phyloP scores from a whole-genome alignment of 192 early-diverging fungal genomes.

The Pilaira anomala region DNA sequence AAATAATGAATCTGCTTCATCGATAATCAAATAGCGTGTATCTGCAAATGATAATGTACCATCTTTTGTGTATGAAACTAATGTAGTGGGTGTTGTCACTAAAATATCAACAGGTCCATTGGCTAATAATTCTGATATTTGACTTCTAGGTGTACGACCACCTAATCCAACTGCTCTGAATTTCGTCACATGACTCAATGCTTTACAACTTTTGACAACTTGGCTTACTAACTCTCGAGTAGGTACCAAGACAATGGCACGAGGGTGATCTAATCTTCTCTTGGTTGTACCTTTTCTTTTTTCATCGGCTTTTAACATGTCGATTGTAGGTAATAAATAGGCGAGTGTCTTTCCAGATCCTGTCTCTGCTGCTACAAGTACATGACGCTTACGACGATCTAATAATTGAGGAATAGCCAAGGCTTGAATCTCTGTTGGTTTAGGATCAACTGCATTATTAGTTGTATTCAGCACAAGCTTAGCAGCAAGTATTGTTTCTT shows the following conservation, averaged over 20 bases:
- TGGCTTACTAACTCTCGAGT: slow-evolving; percentile 86
- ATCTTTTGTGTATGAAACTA: slow-evolving; percentile 54
- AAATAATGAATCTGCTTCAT: slow-evolving; percentile 95
- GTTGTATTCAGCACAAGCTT: neutral
- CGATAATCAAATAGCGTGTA: slow-evolving; percentile 72
- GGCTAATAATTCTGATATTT: slow-evolving; percentile 46
- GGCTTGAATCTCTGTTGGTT: slow-evolving; percentile 83
- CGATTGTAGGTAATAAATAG: slow-evolving; percentile 77
- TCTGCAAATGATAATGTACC: slow-evolving; percentile 58
- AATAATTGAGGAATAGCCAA: slow-evolving; percentile 75
- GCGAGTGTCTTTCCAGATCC: slow-evolving; percentile 92
- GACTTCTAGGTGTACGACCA: slow-evolving; percentile 42
- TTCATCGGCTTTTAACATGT: slow-evolving; percentile 69
- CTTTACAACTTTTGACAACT: slow-evolving; percentile 71
- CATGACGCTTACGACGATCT: slow-evolving; percentile 37
- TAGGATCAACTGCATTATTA: slow-evolving; percentile 36
- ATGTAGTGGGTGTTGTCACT: slow-evolving; percentile 77
- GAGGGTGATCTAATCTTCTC: slow-evolving; percentile 72
- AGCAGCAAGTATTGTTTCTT: neutral
- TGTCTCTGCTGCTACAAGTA: slow-evolving; percentile 84
- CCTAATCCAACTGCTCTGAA: slow-evolving; percentile 65
- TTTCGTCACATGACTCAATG: slow-evolving; percentile 63
- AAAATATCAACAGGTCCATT: slow-evolving; percentile 78
- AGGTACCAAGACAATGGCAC: slow-evolving; percentile 83
- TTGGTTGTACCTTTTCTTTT: slow-evolving; percentile 42